These are phyloP conservation scores for Scutellaria minor DNA, from an alignment of 257 asterid genomes.

Conservation along the genomic window DNA sequence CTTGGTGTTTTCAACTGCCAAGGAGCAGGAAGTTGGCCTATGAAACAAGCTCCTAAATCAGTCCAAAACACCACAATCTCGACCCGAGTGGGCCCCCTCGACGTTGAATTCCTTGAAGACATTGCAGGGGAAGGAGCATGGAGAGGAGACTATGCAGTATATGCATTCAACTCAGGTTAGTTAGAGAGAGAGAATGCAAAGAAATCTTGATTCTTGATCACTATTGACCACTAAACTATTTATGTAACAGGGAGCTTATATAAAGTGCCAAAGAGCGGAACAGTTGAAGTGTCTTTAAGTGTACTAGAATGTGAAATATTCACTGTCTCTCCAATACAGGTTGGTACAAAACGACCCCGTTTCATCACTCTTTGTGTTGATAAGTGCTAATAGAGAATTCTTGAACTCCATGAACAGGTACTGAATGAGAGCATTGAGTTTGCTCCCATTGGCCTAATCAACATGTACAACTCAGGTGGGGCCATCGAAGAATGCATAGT, in stretches of 20 bases:
- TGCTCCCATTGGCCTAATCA: slow-evolving; percentile 58
- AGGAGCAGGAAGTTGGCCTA: slow-evolving; percentile 69
- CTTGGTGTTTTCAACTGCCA: slow-evolving; percentile 77
- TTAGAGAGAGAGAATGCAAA: background rate
- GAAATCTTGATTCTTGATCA: background rate
- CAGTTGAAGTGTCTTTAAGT: slow-evolving; percentile 45
- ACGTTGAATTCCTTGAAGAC: slow-evolving; percentile 57
- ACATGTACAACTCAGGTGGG: slow-evolving; percentile 70
- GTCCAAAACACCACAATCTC: slow-evolving; percentile 23
- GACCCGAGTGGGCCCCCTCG: slow-evolving; percentile 51
- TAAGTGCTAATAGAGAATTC: background rate
- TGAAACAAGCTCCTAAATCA: slow-evolving; percentile 44
- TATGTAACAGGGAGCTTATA: slow-evolving; percentile 48
- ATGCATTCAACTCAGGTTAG: slow-evolving; percentile 57
- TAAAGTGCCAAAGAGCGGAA: slow-evolving; percentile 40
- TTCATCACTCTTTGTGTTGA: background rate
- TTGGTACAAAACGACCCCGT: slow-evolving; percentile 11
- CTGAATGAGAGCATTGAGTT: slow-evolving; percentile 37
- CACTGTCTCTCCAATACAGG: slow-evolving; percentile 59
- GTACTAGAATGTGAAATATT: slow-evolving; percentile 56
- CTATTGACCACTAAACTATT: background rate
- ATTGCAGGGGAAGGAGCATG: slow-evolving; percentile 51
- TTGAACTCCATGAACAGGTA: background rate
- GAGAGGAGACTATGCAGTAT: slow-evolving; percentile 55
- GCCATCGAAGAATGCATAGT: slow-evolving; percentile 45